phyloP scores from a whole-genome alignment of 352 stramenopile species.

The Phytopythium chamaehyphon region DNA sequence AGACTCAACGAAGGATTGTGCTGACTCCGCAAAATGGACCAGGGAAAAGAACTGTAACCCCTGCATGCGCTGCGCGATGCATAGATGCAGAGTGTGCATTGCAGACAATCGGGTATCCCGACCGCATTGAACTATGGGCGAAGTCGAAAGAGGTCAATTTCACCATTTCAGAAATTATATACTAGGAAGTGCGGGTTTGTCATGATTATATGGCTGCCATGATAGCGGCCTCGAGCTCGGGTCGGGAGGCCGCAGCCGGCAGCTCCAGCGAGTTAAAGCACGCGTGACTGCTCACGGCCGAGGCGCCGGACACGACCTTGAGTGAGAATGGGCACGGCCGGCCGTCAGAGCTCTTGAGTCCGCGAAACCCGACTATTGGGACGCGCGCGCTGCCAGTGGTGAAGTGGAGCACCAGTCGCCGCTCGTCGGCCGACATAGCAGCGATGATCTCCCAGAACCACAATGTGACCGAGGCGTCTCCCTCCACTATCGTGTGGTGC shows the following conservation, averaged over 20 bases:
- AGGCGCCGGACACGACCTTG: conserved; percentile 25
- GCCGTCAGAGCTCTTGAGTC: conserved; percentile 75
- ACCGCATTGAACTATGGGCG: too few relatives aligned
- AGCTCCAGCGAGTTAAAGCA: conserved; percentile 92
- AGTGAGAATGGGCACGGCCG: conserved; percentile 71
- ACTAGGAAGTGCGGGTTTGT: too few relatives aligned
- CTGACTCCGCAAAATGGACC: too few relatives aligned
- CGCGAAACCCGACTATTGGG: conserved; percentile 62
- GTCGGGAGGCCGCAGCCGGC: conserved; percentile 86
- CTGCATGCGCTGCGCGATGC: too few relatives aligned
- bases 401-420: conserved; percentile 71
- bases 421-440: conserved; percentile 76
- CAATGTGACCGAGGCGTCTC: conserved; percentile 21
- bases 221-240: conserved; percentile 58
- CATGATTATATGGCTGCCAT: conserved; percentile 52
- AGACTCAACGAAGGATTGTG: too few relatives aligned
- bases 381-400: conserved; percentile 75
- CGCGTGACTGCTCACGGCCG: conserved; percentile 59
- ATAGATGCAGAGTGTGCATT: too few relatives aligned
- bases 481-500: conserved; percentile 48
- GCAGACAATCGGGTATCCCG: too few relatives aligned
- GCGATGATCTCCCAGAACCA: conserved; percentile 85
- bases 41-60: too few relatives aligned
- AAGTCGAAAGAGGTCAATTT: too few relatives aligned
- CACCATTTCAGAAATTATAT: too few relatives aligned